Evolutionary conservation across 2,329 filamentous ascomycete species (phyloP), one percentile per base, ranked within the genome.

Genomic region (Fusarium zealandicum): DNA sequence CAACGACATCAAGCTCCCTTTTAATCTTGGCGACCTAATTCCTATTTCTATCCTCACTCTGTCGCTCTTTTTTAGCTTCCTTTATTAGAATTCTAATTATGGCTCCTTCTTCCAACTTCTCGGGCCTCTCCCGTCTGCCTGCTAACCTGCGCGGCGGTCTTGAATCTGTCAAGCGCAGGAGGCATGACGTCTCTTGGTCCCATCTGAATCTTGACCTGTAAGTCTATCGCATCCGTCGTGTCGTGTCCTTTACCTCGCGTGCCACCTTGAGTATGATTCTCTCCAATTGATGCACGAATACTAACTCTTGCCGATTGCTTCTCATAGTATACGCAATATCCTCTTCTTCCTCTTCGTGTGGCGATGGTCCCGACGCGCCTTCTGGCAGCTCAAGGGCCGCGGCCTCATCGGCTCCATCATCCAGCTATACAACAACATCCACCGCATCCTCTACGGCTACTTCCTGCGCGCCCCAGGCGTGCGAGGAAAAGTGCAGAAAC

Each of bases 381-480:
- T 91, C 72, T 89, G 92, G 78, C 90, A 95, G 70, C 82, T 98
- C 64, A 91, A 90, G 69, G 95, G 95, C 64, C 92, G 95, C 72
- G 95, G 95, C 63, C 74, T 95, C 67, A 76, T 96, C 70, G 93
- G 93, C 60, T 90, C 90, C 53, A 69, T 92, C 56, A 79, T 85
- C 69, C 87, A 93, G 74, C 76, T 90, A 59, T 97, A 95, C 78
- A 78, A 80, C 59, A 82, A 87, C 60, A 70, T 88, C 58, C 89
- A 89, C 60, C 86, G 91, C 60, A 84, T 87, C 57, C 80, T 89
- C 43, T 99, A 96, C 75, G 90, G 90, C 57, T 82, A 92, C 70
- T 95, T 99, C 78, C 82, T 99, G 39, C 86, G 87, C 57, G 83
- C 91, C 27, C 95, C 95, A 1, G 92, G 93, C 50, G 92, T 99